Evolutionary conservation across 2,329 filamentous ascomycete genomes (phyloP).

Genomic region (Blastomyces silverae): DNA sequence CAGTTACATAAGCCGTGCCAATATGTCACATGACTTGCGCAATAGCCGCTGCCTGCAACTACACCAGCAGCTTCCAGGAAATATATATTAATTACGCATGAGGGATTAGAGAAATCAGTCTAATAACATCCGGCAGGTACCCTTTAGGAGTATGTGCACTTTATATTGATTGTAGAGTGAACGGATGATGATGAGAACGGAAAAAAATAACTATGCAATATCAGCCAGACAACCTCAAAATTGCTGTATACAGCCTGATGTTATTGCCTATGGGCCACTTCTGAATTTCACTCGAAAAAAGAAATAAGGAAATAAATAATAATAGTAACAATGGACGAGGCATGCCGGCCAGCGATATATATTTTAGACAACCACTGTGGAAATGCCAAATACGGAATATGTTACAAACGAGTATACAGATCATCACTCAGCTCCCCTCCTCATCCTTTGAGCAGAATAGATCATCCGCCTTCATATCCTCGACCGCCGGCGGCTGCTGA

Average conservation of each 20-base stretch:
- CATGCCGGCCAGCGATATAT: neutral
- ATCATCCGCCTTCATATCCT: conserved; percentile 45
- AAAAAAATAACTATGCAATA: too few relatives aligned
- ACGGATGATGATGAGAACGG: neutral
- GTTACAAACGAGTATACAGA: neutral
- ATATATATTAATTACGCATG: neutral
- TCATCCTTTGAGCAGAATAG: conserved; percentile 56
- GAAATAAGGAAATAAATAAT: too few relatives aligned
- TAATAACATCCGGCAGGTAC: neutral
- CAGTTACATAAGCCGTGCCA: neutral
- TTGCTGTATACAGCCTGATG: neutral
- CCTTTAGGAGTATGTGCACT: neutral
- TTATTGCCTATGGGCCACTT: neutral
- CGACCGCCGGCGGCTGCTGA: conserved; percentile 30
- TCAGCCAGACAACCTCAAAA: neutral
- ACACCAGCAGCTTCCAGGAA: too few relatives aligned
- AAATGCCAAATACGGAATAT: neutral
- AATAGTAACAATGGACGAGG: too few relatives aligned
- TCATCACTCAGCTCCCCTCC: conserved; percentile 9
- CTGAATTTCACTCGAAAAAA: too few relatives aligned
- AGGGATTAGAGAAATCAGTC: neutral
- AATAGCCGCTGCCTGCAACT: neutral
- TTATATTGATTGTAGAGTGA: neutral
- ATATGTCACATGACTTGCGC: neutral
- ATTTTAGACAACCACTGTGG: neutral